Base-by-base conservation (phyloP, 495 filamentous ascomycete species). In the Penicilliopsis zonata region DNA sequence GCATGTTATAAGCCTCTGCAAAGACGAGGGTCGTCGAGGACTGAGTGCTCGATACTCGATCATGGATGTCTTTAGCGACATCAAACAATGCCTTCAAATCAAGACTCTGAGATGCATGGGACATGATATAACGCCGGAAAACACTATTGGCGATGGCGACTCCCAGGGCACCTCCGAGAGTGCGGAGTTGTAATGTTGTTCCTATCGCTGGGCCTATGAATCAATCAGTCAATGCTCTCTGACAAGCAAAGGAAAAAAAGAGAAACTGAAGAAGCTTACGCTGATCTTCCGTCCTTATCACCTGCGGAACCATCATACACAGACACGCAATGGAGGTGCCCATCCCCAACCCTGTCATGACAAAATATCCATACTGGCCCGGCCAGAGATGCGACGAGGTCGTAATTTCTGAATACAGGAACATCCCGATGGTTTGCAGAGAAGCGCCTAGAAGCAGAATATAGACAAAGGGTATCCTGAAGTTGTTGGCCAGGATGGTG, bases 261-360 rank as follows among this genome's bases (percentile, higher is more conserved):
- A 8, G 9, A 9, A 17, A 20, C 9, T 5, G n/a, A 22, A 9
- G 24, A 13, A 13, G 7, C 31, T 21, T 23, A 23, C 21, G 21
- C 17, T 47, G 47, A 28, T 53, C 51, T 13, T 44, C 35, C 6
- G 43, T 44, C 0, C 59, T 48, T 7, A 67, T 55, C 24, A 67
- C 61, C 9, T 68, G 44, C 9, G 63, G 59, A 1, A 64, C 57
- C 17, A 65, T 62, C 34, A 76, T 72, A 17, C 68, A 65, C 26
- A 63, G 55, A 1, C 62, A 54, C 1, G 60, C 55, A 14, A 72
- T 55, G 14, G 52, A 54, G 4, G 72, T 48, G 1, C 72, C 70
- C 9, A 66, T 53, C 1, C 72, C 70, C 2, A 74, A 35, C 1
- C 72, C 70, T 12, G 71, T 60, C 6, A 75, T 41, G n/a, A 64